Evolutionary conservation across 768 basidiomycete genomes (phyloP), one percentile per base, ranked within the genome.

Genomic region (Boletus barrowsii): DNA sequence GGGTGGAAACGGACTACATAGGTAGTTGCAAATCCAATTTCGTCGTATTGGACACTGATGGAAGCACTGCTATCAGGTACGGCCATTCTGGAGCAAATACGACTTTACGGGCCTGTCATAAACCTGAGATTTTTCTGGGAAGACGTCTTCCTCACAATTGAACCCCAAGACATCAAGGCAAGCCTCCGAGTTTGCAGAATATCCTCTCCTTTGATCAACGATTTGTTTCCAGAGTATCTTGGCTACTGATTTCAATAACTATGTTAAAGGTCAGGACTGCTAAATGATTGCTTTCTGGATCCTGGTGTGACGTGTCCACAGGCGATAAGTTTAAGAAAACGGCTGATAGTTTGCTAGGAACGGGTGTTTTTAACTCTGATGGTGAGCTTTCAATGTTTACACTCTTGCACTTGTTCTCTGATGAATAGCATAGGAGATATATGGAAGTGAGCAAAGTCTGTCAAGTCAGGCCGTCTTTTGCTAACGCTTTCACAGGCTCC

Each of bases 331-430:
- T 77, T 50, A 62, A 61, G 39, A 55, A 62, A 40, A 62, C 65
- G 15, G 66, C 72, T 17, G 42, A 65, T 26, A 59, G 62, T 11
- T 66, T 81, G 14, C 61, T 82, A 15, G 82, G 82, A 15, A 76
- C 71, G 0, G 83, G 83, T 7, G 76, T 84, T 7, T 83, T 84
- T 66, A 83, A 81, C 56, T 75, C 79, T 3, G 79, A 81, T 60
- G 79, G 79, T 75, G 51, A 49, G 68, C 14, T 15, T 9, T 24
- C 22, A 11, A 18, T 20, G 2, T 15, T 40, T 15, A 17, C 53
- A 17, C 4, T 46, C 6, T 48, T 5, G 17, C 14, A 30, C 14
- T 50, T 32, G 18, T 4, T 42, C 10, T 35, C 51, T 56, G 32
- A 68, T 30, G 29, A 26, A 35, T 24, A 41, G 26, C 10, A 29